Base-by-base conservation (phyloP, 495 filamentous ascomycete species). In the Hypoxylon fragiforme region DNA sequence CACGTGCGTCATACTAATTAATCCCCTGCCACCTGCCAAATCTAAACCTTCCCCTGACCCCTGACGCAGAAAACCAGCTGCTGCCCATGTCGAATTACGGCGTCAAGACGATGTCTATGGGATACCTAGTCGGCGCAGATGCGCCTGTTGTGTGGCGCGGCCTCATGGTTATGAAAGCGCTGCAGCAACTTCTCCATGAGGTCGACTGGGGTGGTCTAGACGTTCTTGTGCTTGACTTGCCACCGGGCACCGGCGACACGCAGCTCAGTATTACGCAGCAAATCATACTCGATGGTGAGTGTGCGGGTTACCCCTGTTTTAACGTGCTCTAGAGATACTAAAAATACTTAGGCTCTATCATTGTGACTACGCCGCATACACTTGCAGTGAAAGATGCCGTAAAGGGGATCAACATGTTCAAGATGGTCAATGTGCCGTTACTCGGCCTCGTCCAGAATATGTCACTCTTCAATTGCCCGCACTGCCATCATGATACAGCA, bases 391-490 rank as follows among this genome's bases (percentile, higher is more conserved):
- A 86, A 36, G 94, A 97, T 62, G 91, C 94, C 0, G 81, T 95
- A 0, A 88, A 90, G 59, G 94, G 94, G 0, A 83, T 96, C 30
- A 86, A 87, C 43, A 91, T 99, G 87, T 97, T 97, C 68, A 79
- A 82, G 56, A 92, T 89, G 59, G 86, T 92, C 49, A 84, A 83
- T 15, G 85, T 96, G 24, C 69, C 73, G 13, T 74, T 89, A 12
- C 73, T 97, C 18, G 94, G 94, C n/a, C 86, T 97, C 78, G 86
- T 97, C 40, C 87, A 92, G 64, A 99, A 99, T 60, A 99, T 99
- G 94, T 86, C 85, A 2, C 77, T 87, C 18, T 97, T 96, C 60
- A 76, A 71, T 1, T 97, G 94, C 60, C 90, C 92, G 0, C 74
- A 84, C 42, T 98, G 94, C 55, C 74, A 77, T 3, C 76, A 80